Evolutionary conservation across 306 rosid genomes (phyloP).

Genomic region (Potentilla sterilis): DNA sequence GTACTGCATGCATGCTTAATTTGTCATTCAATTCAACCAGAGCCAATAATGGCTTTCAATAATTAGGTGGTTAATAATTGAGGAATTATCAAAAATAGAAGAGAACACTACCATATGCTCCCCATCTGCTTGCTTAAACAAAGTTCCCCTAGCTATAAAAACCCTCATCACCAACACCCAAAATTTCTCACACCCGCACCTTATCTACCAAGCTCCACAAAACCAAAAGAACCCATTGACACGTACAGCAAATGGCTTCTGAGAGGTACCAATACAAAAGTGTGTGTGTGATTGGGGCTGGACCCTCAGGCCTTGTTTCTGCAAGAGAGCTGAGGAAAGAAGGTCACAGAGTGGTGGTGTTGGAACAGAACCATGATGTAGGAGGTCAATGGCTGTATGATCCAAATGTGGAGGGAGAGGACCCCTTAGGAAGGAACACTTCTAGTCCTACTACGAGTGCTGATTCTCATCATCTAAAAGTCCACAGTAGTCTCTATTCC

Average conservation of each 20-base stretch:
- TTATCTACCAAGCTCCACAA: not conserved
- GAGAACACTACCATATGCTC: not conserved
- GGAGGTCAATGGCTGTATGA: slow-evolving; percentile 97
- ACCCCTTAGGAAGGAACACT: slow-evolving; percentile 58
- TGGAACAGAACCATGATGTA: slow-evolving; percentile 80
- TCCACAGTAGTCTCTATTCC: slow-evolving; percentile 70
- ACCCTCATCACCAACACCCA: slow-evolving; percentile 16
- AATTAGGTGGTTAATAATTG: no score
- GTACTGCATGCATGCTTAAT: no score
- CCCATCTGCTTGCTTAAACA: slow-evolving; percentile 32
- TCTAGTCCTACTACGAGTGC: slow-evolving; percentile 2
- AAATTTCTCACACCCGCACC: slow-evolving; percentile 10
- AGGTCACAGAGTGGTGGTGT: slow-evolving; percentile 61
- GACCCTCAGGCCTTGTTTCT: slow-evolving; percentile 82
- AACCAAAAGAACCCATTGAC: not conserved
- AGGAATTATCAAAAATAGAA: no score
- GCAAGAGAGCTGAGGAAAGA: slow-evolving; percentile 83
- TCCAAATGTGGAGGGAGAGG: slow-evolving; percentile 56
- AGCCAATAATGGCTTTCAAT: no score
- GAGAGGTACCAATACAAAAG: slow-evolving; percentile 44
- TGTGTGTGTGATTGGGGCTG: slow-evolving; percentile 90
- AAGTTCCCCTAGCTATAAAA: slow-evolving; percentile 25
- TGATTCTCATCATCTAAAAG: slow-evolving; percentile 21
- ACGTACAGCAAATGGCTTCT: slow-evolving; percentile 48
- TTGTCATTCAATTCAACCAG: no score